A percentile compares a stretch with the other conserved stretches of the same genome.
Conservation (phyloP, 2,329 filamentous ascomycete genomes). For the Colletotrichum australisinense region DNA sequence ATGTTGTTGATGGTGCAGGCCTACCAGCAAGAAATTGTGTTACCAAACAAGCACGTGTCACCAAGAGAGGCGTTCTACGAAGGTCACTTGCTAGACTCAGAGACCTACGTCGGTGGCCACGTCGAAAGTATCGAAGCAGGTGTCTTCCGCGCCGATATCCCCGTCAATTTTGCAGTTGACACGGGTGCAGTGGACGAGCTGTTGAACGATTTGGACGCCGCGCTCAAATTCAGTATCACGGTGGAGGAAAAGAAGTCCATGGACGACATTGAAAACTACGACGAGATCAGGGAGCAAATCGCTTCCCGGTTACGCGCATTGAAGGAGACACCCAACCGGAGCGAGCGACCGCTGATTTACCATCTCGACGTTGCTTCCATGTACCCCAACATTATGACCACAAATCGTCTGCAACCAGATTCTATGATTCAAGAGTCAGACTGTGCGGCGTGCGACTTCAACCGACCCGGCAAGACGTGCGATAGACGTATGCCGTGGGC, state of each 20-base stretch:
- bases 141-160: slow-evolving; percentile 95
- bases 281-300: slow-evolving; percentile 88
- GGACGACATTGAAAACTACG: slow-evolving; percentile 84
- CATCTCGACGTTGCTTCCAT: slow-evolving; percentile 98
- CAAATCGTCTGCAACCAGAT: slow-evolving; percentile 95
- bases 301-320: slow-evolving; percentile 75
- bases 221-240: slow-evolving; percentile 86
- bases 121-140: slow-evolving; percentile 99
- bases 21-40: slow-evolving; percentile 88
- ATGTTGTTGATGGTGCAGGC: slow-evolving; percentile 99
- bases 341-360: slow-evolving; percentile 91
- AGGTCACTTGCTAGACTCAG: slow-evolving; percentile 93
- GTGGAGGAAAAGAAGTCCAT: slow-evolving; percentile 87
- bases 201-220: slow-evolving; percentile 85
- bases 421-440: slow-evolving; percentile 99
- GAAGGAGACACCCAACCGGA: slow-evolving; percentile 85
- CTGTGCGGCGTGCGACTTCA: slow-evolving; percentile 98
- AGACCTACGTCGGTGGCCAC: slow-evolving; percentile 98
- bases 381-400: slow-evolving; percentile 99
- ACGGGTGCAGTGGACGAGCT: slow-evolving; percentile 90
- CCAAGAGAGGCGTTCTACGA: slow-evolving; percentile 96
- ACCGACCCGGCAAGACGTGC: slow-evolving; percentile 95
- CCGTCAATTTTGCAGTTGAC: slow-evolving; percentile 93
- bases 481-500: slow-evolving; percentile 95
- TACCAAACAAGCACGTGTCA: slow-evolving; percentile 95